phyloP scores from a whole-genome alignment of 805 yeast genomes.

The Starmerella bombi region DNA sequence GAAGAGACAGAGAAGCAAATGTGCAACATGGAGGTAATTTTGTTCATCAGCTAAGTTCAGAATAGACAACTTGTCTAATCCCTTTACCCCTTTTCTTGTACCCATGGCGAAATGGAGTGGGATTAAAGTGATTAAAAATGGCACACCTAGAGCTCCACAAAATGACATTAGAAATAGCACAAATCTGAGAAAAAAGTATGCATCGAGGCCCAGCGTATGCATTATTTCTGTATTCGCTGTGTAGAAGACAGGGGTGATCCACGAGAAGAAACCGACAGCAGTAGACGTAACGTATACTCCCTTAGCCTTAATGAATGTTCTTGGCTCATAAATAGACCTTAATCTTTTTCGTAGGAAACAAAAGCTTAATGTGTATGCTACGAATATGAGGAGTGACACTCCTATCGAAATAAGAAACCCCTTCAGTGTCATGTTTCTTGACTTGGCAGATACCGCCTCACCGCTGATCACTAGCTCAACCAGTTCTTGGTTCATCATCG shows the following conservation, averaged over 20 bases:
- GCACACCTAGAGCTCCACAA: slow-evolving; percentile 39
- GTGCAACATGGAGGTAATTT: slow-evolving; percentile 42
- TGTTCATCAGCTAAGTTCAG: slow-evolving; percentile 50
- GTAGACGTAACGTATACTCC: slow-evolving; percentile 26
- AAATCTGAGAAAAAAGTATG: slow-evolving; percentile 58
- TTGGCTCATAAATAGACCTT: slow-evolving; percentile 41
- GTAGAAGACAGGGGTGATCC: slow-evolving; percentile 39
- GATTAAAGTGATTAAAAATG: slow-evolving; percentile 46
- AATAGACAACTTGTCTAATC: slow-evolving; percentile 53
- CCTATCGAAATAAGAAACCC: slow-evolving; percentile 32
- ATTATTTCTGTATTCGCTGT: slow-evolving; percentile 35
- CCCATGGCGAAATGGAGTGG: slow-evolving; percentile 53
- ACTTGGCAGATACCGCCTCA: slow-evolving; percentile 9
- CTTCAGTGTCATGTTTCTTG: slow-evolving; percentile 16
- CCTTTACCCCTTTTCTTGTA: slow-evolving; percentile 19
- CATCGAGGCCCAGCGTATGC: slow-evolving; percentile 48
- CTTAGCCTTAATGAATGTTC: slow-evolving; percentile 35
- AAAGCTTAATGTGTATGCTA: slow-evolving; percentile 35
- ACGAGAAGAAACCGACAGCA: slow-evolving; percentile 36
- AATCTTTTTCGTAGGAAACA: slow-evolving; percentile 28
- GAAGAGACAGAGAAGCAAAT: slow-evolving; percentile 45
- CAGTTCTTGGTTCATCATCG: slow-evolving; percentile 14
- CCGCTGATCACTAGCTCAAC: slow-evolving; percentile 16
- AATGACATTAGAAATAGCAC: slow-evolving; percentile 39
- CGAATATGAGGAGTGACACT: slow-evolving; percentile 33